phyloP scores from a whole-genome alignment of 768 basidiomycete genomes.

The Lactarius deliciosus region DNA sequence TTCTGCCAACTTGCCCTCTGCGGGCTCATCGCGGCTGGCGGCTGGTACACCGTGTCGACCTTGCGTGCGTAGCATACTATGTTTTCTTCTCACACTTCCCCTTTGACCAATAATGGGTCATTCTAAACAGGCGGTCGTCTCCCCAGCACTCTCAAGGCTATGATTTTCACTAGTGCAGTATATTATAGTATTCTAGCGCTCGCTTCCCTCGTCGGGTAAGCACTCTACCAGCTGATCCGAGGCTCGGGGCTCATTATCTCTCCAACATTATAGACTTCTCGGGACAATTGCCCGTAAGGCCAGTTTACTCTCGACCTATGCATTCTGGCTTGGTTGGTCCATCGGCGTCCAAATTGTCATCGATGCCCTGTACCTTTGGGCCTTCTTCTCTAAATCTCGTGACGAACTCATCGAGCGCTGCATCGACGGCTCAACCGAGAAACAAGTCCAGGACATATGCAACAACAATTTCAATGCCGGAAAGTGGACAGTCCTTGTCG shows the following conservation, averaged over 20 bases:
- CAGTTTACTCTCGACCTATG: slow-evolving; percentile 20
- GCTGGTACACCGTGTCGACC: slow-evolving; percentile 13
- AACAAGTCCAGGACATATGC: slow-evolving; percentile 6
- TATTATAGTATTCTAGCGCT: slow-evolving; percentile 17
- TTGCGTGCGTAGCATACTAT: slow-evolving; percentile 15
- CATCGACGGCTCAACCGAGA: slow-evolving; percentile 23
- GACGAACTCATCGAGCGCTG: slow-evolving; percentile 16
- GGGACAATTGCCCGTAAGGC: slow-evolving; percentile 26
- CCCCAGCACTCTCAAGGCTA: neutral
- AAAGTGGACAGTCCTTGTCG: slow-evolving; percentile 9
- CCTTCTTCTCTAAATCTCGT: slow-evolving; percentile 17
- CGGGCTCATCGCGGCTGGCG: slow-evolving; percentile 18
- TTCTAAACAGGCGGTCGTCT: slow-evolving; percentile 12
- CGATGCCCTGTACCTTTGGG: slow-evolving; percentile 5
- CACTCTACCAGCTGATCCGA: neutral
- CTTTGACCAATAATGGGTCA: neutral
- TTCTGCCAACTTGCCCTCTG: slow-evolving; percentile 11
- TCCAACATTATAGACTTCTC: slow-evolving; percentile 15
- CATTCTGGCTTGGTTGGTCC: slow-evolving; percentile 16
- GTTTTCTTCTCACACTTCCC: neutral
- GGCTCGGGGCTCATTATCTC: neutral
- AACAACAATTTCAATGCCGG: neutral
- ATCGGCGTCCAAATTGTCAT: slow-evolving; percentile 16
- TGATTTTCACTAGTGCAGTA: neutral
- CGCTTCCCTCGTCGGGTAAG: slow-evolving; percentile 25